These are phyloP conservation scores for Pelargonium cotyledonis DNA, from an alignment of 441 rosid species.

Conservation along the genomic window DNA sequence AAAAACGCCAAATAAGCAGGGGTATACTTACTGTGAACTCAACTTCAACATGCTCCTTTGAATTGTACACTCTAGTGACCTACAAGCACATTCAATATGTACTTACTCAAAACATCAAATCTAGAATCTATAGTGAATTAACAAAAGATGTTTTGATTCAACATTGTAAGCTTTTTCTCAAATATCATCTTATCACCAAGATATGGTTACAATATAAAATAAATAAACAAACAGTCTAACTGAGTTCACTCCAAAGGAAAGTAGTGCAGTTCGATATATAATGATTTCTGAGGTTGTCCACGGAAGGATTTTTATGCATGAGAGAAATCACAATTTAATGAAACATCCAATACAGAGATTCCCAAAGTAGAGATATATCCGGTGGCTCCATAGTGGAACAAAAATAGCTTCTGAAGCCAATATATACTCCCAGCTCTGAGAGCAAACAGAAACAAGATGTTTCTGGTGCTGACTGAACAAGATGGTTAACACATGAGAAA, in stretches of 20 bases:
- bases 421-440: no score
- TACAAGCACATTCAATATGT: constrained; percentile 27
- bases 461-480: background rate
- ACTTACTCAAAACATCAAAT: constrained; percentile 9
- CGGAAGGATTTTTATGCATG: no score
- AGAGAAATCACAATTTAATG: no score
- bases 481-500: background rate
- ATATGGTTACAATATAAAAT: background rate
- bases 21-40: constrained; percentile 77
- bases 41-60: constrained; percentile 87
- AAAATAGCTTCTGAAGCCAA: no score
- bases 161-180: background rate
- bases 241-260: no score
- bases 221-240: no score
- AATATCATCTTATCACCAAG: background rate
- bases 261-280: no score
- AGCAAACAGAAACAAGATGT: no score
- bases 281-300: no score
- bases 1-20: background rate
- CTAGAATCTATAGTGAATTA: background rate
- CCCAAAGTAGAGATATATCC: no score
- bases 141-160: background rate
- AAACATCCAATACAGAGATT: no score
- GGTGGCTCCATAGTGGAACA: no score
- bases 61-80: constrained; percentile 78